These are phyloP conservation scores for Ashbya aceris DNA, from an alignment of 1,139 yeast genomes.

Conservation along the genomic window DNA sequence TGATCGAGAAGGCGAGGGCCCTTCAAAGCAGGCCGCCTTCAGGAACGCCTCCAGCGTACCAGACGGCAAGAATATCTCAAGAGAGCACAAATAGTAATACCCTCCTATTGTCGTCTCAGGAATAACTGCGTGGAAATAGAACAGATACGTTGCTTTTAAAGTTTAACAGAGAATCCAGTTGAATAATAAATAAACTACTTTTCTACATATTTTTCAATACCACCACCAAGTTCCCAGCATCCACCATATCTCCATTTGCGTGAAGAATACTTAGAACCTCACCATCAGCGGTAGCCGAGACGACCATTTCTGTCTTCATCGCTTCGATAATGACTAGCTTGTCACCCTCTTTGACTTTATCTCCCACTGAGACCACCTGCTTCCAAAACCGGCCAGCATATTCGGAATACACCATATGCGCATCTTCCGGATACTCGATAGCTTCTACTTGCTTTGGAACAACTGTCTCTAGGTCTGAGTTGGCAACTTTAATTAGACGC, in stretches of 20 bases:
- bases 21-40: slow-evolving; percentile 11
- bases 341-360: slow-evolving; percentile 60
- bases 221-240: slow-evolving; percentile 89
- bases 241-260: slow-evolving; percentile 89
- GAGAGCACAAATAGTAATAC: slow-evolving; percentile 25
- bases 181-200: no score
- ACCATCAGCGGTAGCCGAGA: slow-evolving; percentile 63
- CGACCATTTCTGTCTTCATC: slow-evolving; percentile 96
- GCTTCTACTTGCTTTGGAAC: slow-evolving; percentile 36
- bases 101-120: slow-evolving; percentile 15
- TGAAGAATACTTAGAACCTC: slow-evolving; percentile 71
- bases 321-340: slow-evolving; percentile 89
- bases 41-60: neutral
- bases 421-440: slow-evolving; percentile 59
- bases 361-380: slow-evolving; percentile 75
- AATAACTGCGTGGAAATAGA: no score
- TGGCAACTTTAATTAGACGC: slow-evolving; percentile 70
- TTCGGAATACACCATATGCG: slow-evolving; percentile 82
- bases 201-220: slow-evolving; percentile 35
- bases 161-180: no score
- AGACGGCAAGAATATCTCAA: slow-evolving; percentile 17
- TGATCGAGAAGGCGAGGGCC: slow-evolving; percentile 23
- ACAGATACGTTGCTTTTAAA: no score
- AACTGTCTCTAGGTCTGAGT: slow-evolving; percentile 56
- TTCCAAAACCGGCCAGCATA: slow-evolving; percentile 97